These are phyloP conservation scores for Aspergillus ostianus DNA, from an alignment of 495 filamentous ascomycete species.

Conservation along the genomic window DNA sequence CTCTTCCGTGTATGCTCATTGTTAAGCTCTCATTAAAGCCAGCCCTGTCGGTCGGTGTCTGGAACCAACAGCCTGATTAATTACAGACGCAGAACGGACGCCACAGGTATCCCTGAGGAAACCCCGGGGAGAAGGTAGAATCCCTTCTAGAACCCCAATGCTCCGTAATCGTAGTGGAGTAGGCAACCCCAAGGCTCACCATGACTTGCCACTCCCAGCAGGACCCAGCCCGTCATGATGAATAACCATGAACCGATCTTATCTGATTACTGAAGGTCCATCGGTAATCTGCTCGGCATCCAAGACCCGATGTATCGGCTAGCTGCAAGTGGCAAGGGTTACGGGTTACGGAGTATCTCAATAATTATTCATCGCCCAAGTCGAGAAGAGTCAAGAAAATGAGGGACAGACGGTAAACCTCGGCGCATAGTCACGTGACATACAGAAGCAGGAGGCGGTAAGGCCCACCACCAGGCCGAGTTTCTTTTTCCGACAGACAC, in stretches of 20 bases:
- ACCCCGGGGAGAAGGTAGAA: not conserved
- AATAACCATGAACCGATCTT: not conserved
- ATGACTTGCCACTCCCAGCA: too few relatives aligned
- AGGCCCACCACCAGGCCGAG: not conserved
- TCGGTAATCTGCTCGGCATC: not conserved
- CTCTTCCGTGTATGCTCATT: not conserved
- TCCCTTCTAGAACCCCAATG: constrained; percentile 6
- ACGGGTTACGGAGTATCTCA: not conserved
- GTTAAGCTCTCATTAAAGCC: not conserved
- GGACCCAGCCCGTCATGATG: not conserved
- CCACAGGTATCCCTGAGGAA: not conserved
- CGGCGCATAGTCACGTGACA: not conserved
- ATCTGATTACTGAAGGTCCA: not conserved
- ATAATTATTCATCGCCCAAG: not conserved
- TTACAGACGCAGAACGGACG: not conserved
- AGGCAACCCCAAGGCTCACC: too few relatives aligned
- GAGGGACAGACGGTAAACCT: not conserved
- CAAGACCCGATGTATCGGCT: not conserved
- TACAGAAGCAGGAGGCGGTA: not conserved
- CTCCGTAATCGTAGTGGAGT: constrained; percentile 4
- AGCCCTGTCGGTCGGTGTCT: constrained; percentile 1
- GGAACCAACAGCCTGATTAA: not conserved
- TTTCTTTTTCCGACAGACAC: not conserved
- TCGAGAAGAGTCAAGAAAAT: not conserved
- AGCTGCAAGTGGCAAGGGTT: not conserved